phyloP scores from a whole-genome alignment of 2,329 filamentous ascomycete species.

The Emydomyces testavorans region DNA sequence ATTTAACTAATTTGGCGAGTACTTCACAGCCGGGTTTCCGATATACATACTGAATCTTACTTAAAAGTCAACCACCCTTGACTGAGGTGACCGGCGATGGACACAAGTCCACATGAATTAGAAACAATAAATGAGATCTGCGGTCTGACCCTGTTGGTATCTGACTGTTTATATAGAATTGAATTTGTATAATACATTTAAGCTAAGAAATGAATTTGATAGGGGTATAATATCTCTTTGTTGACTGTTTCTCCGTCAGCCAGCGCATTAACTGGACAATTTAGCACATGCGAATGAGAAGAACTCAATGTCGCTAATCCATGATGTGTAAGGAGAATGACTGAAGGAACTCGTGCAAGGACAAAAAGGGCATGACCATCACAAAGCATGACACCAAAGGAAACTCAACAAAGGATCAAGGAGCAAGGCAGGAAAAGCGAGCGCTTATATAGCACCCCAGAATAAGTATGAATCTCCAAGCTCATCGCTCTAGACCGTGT shows the following conservation, averaged over 20 bases:
- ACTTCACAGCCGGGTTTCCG: slow-evolving; percentile 24
- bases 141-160: too few relatives aligned
- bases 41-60: slow-evolving; percentile 27
- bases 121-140: too few relatives aligned
- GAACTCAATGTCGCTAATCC: background rate
- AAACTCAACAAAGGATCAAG: background rate
- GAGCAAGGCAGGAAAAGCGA: background rate
- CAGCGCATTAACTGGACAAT: background rate
- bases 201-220: background rate
- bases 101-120: too few relatives aligned
- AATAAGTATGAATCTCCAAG: background rate
- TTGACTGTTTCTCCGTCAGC: background rate
- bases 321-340: background rate
- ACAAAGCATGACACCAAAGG: background rate
- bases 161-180: background rate
- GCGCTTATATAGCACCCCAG: background rate
- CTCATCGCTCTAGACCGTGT: background rate
- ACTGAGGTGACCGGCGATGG: too few relatives aligned
- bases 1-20: background rate
- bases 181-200: background rate
- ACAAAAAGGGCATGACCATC: background rate
- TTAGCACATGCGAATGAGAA: too few relatives aligned
- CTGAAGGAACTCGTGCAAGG: too few relatives aligned
- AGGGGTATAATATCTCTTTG: slow-evolving; percentile 4
- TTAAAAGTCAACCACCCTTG: too few relatives aligned